phyloP scores from a whole-genome alignment of 768 basidiomycete genomes.

The Terana coerulea region DNA sequence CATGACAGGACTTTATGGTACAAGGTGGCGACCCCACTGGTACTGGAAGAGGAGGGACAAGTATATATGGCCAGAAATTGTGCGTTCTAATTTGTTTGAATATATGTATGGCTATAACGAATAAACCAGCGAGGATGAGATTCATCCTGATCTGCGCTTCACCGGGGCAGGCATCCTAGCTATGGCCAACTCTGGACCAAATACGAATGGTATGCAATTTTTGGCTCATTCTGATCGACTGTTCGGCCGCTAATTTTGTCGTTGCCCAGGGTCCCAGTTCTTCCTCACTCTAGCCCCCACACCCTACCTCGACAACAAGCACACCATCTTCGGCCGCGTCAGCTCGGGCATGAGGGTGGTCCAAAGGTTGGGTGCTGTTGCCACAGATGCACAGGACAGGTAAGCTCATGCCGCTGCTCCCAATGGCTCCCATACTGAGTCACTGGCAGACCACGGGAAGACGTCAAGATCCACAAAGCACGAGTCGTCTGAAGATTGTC shows the following conservation, averaged over 20 bases:
- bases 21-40: conserved; percentile 96
- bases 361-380: conserved; percentile 87
- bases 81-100: no score
- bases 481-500: conserved; percentile 29
- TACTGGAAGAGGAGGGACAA: conserved; percentile 88
- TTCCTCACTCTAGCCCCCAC: conserved; percentile 85
- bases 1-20: conserved; percentile 87
- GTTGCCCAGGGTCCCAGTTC: conserved; percentile 81
- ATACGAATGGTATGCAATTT: conserved; percentile 71
- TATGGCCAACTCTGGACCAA: conserved; percentile 97
- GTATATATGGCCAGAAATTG: conserved; percentile 89
- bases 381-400: conserved; percentile 86
- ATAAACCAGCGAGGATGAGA: conserved; percentile 86
- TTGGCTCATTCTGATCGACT: neutral
- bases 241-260: conserved; percentile 11
- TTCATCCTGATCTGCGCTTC: conserved; percentile 87
- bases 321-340: conserved; percentile 90
- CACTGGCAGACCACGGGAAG: conserved; percentile 54
- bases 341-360: conserved; percentile 89
- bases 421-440: conserved; percentile 1
- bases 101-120: no score
- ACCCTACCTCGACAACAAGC: conserved; percentile 79
- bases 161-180: conserved; percentile 95
- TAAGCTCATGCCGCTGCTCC: conserved; percentile 30
- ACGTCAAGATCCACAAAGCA: conserved; percentile 88